Percentiles rank a stretch among this genome's conserved stretches.
Conservation (phyloP, 2,329 filamentous ascomycete species). For the Talaromyces rugulosus region DNA sequence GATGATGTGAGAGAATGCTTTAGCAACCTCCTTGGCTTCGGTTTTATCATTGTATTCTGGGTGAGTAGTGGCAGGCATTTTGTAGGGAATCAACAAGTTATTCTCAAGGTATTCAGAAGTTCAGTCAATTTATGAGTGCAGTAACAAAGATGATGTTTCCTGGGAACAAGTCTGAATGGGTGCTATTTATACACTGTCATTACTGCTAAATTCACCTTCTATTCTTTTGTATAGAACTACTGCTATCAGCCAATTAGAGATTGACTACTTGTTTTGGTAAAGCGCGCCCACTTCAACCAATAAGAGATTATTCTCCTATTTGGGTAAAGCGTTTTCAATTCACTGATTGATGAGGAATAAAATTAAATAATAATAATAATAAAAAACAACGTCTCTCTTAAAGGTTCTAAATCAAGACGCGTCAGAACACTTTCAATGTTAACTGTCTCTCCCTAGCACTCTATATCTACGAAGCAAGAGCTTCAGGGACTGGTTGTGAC, state of each 20-base stretch:
- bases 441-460: too few species aligned
- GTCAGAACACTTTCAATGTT: background rate
- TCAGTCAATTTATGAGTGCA: background rate
- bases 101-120: background rate
- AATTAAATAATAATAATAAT: background rate
- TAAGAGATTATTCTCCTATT: constrained; percentile 2
- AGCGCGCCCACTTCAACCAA: background rate
- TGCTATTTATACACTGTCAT: constrained; percentile 1
- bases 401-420: background rate
- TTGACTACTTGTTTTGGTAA: constrained; percentile 2
- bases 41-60: constrained; percentile 33
- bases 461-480: background rate
- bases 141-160: background rate
- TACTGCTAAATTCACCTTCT: background rate
- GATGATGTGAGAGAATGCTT: constrained; percentile 30
- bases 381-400: background rate
- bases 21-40: constrained; percentile 37
- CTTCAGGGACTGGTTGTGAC: background rate
- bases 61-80: constrained; percentile 21
- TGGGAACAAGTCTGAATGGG: background rate
- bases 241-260: constrained; percentile 6
- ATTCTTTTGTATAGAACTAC: background rate
- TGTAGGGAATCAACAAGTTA: constrained; percentile 14
- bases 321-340: background rate
- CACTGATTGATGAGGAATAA: background rate